phyloP scores from a whole-genome alignment of 2,329 filamentous ascomycete species.

The Decorospora gaudefroyi region DNA sequence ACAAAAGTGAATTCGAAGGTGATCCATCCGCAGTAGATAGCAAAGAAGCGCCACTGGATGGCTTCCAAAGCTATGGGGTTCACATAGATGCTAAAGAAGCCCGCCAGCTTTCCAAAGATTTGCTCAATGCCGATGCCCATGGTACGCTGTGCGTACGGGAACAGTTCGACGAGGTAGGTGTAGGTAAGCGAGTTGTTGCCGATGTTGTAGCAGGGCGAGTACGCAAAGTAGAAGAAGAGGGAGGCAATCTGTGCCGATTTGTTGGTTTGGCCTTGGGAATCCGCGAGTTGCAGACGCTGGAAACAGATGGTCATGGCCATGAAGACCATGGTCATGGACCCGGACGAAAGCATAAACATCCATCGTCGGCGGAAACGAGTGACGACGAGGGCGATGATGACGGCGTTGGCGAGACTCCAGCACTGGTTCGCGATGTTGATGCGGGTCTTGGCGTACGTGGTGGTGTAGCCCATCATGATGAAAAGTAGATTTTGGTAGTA shows the following conservation, averaged over 20 bases:
- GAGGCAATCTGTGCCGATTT: slow-evolving; percentile 48
- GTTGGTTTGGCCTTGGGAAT: slow-evolving; percentile 30
- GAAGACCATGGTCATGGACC: slow-evolving; percentile 58
- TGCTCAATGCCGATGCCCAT: slow-evolving; percentile 64
- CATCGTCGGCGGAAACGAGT: slow-evolving; percentile 51
- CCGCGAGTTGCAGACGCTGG: slow-evolving; percentile 40
- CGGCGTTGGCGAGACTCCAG: slow-evolving; percentile 51
- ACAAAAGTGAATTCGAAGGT: slow-evolving; percentile 58
- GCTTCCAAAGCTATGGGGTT: slow-evolving; percentile 63
- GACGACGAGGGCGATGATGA: slow-evolving; percentile 48
- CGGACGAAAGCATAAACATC: slow-evolving; percentile 56
- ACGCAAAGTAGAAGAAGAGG: slow-evolving; percentile 65
- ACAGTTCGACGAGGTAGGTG: slow-evolving; percentile 64
- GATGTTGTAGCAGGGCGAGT: slow-evolving; percentile 64
- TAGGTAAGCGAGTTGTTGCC: slow-evolving; percentile 70
- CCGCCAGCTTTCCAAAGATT: slow-evolving; percentile 57
- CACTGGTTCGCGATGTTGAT: slow-evolving; percentile 51
- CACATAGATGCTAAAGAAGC: slow-evolving; percentile 56
- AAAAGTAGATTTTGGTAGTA: slow-evolving; percentile 48
- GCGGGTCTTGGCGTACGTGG: slow-evolving; percentile 45
- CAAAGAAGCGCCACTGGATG: slow-evolving; percentile 60
- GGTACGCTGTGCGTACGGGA: slow-evolving; percentile 61
- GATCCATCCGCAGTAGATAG: slow-evolving; percentile 62
- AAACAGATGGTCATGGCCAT: slow-evolving; percentile 60
- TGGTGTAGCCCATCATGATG: slow-evolving; percentile 48